Evolutionary conservation across 2,329 filamentous ascomycete genomes (phyloP), one percentile per base, ranked within the genome.

Genomic region (Rhytidhysteron rufulum): DNA sequence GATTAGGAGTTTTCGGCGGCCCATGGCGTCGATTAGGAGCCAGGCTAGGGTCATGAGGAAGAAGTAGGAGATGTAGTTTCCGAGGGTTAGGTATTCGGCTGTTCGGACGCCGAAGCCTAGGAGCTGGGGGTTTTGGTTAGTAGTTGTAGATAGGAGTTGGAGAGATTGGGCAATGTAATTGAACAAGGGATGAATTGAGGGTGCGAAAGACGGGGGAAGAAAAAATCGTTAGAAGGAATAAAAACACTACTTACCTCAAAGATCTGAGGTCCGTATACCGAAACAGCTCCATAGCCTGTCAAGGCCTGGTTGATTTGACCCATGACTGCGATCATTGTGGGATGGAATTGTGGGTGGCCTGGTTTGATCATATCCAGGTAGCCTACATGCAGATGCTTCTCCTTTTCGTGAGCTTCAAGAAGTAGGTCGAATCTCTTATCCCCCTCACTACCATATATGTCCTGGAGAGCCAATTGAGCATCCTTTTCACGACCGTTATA

Each of bases 181-280:
- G n/a, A n/a, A n/a, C n/a, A n/a, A n/a, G n/a, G n/a, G n/a, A n/a
- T n/a, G n/a, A n/a, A n/a, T n/a, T n/a, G n/a, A n/a, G n/a, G n/a
- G n/a, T n/a, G n/a, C n/a, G n/a, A n/a, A n/a, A n/a, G n/a, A n/a
- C n/a, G n/a, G n/a, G n/a, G n/a, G n/a, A n/a, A n/a, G n/a, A n/a
- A n/a, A n/a, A n/a, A n/a, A n/a, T n/a, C n/a, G n/a, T n/a, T n/a
- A 27, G 7, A 27, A 27, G 13, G 24, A 27, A 27, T 8, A 27
- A 27, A 27, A 27, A 27, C 24, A 27, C 7, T 36, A 45, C 53
- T 48, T 46, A 61, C 60, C 39, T 79, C 72, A 55, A 82, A 82
- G 39, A 82, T 82, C 48, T 82, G 79, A 2, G 78, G 78, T 0
- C 79, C 79, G 42, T 82, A 82, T 3, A 82, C 78, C 15, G 73